Percentiles rank a stretch among this genome's conserved stretches.
These are phyloP conservation scores for Coniochaeta hoffmannii DNA, from an alignment of 2,329 filamentous ascomycete genomes.

Conservation along the genomic window DNA sequence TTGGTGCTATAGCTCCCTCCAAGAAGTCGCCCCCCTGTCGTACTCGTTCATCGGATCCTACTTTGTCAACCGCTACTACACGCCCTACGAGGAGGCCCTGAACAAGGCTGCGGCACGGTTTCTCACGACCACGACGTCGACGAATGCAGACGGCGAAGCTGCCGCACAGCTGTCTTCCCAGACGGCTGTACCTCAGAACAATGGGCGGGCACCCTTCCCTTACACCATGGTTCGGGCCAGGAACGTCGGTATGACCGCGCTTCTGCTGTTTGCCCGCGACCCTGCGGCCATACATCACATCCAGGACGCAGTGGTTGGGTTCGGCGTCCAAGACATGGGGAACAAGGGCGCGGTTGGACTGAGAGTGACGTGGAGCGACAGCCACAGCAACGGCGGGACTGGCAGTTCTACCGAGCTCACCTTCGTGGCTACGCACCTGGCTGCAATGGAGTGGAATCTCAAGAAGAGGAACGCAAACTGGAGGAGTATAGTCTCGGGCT, in stretches of 20 bases:
- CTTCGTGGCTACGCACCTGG: constrained; percentile 82
- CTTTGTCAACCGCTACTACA: constrained; percentile 69
- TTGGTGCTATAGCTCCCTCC: constrained; percentile 57
- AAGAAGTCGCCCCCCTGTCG: constrained; percentile 82
- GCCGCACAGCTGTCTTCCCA: constrained; percentile 8
- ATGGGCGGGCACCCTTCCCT: constrained; percentile 18
- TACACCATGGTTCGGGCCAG: constrained; percentile 66
- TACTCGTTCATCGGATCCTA: constrained; percentile 81
- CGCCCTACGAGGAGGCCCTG: constrained; percentile 63
- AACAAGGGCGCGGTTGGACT: constrained; percentile 86
- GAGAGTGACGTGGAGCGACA: constrained; percentile 51
- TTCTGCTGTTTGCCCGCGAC: constrained; percentile 75
- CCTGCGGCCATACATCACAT: constrained; percentile 53
- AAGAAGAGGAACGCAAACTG: constrained; percentile 78
- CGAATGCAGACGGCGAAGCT: constrained; percentile 5
- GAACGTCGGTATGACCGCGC: constrained; percentile 82
- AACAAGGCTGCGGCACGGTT: constrained; percentile 54
- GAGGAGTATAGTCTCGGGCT: constrained; percentile 69
- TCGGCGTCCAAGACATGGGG: constrained; percentile 81
- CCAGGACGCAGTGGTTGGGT: constrained; percentile 75
- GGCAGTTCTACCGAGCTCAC: constrained; percentile 57
- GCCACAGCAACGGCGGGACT: constrained; percentile 25
- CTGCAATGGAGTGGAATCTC: constrained; percentile 76
- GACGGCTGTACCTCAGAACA: constrained; percentile 5
- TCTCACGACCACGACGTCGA: constrained; percentile 8